Conservation (phyloP, 345 rosid species). For the Lepidium didymum region DNA sequence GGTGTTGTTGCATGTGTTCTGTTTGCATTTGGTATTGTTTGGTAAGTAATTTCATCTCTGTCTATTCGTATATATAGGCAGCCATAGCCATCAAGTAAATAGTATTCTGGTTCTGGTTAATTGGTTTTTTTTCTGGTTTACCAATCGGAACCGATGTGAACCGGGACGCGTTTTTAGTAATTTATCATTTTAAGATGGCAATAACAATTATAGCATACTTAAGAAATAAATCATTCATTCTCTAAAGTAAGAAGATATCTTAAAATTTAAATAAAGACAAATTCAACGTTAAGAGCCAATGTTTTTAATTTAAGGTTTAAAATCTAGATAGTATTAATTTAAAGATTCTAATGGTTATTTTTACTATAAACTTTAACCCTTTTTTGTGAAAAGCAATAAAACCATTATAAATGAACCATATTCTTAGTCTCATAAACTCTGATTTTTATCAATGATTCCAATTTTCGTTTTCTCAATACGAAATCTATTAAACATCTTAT, state of each 20-base stretch:
- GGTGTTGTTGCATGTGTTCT: slow-evolving; percentile 20
- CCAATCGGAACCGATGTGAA: not conserved
- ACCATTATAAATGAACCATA: no score
- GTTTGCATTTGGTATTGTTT: slow-evolving; percentile 16
- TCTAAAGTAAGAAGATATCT: not conserved
- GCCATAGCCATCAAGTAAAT: not conserved
- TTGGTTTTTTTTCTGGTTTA: not conserved
- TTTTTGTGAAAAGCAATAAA: no score
- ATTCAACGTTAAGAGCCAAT: no score
- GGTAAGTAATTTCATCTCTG: not conserved
- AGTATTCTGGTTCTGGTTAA: not conserved
- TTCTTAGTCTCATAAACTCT: no score
- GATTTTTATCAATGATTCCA: no score
- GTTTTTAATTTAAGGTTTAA: no score
- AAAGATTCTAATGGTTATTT: no score
- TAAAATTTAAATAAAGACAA: not conserved
- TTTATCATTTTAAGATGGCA: not conserved
- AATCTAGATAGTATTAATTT: no score
- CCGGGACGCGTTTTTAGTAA: not conserved
- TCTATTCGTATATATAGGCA: slow-evolving; percentile 4
- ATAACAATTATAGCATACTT: not conserved
- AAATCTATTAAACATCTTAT: no score
- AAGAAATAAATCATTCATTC: not conserved
- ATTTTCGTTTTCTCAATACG: no score
- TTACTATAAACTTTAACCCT: no score